A percentile compares a stretch with the other conserved stretches of the same genome.
Conservation (phyloP, 495 filamentous ascomycete genomes). For the Penicillium macrosclerotiorum region DNA sequence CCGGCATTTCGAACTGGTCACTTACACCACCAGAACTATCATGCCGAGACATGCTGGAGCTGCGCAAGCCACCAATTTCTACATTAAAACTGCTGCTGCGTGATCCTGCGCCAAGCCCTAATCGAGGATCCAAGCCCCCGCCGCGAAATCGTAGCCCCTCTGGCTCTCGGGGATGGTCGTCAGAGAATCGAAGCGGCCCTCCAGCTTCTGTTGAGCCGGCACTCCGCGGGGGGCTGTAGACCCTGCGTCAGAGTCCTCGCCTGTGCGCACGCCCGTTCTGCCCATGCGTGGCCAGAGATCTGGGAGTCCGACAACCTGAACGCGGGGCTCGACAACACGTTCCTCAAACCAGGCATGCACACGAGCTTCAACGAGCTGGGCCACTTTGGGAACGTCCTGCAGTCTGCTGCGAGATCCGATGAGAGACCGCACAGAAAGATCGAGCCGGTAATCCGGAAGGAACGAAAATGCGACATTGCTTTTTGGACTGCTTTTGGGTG, state of each 20-base stretch:
- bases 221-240: slow-evolving; percentile 39
- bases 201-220: slow-evolving; percentile 31
- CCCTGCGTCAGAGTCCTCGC: slow-evolving; percentile 44
- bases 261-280: slow-evolving; percentile 42
- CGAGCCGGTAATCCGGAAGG: slow-evolving; percentile 90
- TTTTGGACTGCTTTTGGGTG: slow-evolving; percentile 46
- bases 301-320: slow-evolving; percentile 91
- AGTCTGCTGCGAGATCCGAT: slow-evolving; percentile 87
- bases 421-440: slow-evolving; percentile 85
- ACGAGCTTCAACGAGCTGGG: slow-evolving; percentile 85
- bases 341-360: slow-evolving; percentile 98
- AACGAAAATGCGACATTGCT: slow-evolving; percentile 94
- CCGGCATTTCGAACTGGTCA: slow-evolving; percentile 38
- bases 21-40: slow-evolving; percentile 28
- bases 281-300: slow-evolving; percentile 88
- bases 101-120: slow-evolving; percentile 35
- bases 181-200: slow-evolving; percentile 21
- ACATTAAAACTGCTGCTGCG: slow-evolving; percentile 40
- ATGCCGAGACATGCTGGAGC: slow-evolving; percentile 36
- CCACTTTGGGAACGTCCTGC: slow-evolving; percentile 97
- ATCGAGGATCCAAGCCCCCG: slow-evolving; percentile 26
- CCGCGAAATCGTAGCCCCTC: slow-evolving; percentile 42
- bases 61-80: slow-evolving; percentile 35
- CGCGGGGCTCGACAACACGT: slow-evolving; percentile 88
- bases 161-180: slow-evolving; percentile 21